A percentile compares a stretch with the other conserved stretches of the same genome.
These are phyloP conservation scores for Albifimbria verrucaria DNA, from an alignment of 2,329 filamentous ascomycete species.

Conservation along the genomic window DNA sequence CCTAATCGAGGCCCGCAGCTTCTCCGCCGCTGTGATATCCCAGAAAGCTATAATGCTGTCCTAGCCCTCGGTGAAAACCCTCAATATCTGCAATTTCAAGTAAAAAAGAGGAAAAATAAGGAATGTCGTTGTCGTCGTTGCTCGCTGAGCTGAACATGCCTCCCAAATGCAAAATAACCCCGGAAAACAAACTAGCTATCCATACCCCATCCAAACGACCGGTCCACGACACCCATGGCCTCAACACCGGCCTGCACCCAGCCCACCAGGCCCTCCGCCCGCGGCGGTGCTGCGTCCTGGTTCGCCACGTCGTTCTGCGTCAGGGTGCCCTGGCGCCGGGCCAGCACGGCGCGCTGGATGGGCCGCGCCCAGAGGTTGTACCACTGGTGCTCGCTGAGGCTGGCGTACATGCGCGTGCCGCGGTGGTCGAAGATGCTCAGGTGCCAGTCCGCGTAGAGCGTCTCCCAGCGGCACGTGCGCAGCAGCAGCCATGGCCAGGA, in stretches of 20 bases:
- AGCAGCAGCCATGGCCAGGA: slow-evolving; percentile 69
- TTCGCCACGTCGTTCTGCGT: slow-evolving; percentile 55
- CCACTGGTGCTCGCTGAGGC: slow-evolving; percentile 56
- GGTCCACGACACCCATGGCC: slow-evolving; percentile 50
- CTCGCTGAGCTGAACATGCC: too few species aligned
- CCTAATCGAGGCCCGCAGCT: too few species aligned
- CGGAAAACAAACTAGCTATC: slow-evolving; percentile 12
- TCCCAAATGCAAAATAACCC: not conserved
- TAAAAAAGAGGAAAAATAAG: too few species aligned
- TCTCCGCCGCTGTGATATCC: too few species aligned
- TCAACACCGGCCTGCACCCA: slow-evolving; percentile 46
- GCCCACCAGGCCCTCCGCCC: slow-evolving; percentile 38
- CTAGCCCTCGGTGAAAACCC: too few species aligned
- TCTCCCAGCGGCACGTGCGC: slow-evolving; percentile 64
- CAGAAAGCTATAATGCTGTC: too few species aligned
- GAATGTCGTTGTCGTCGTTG: not conserved
- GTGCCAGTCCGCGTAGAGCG: slow-evolving; percentile 58
- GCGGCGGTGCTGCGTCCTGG: slow-evolving; percentile 24
- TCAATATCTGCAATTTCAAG: too few species aligned
- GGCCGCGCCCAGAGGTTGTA: slow-evolving; percentile 60
- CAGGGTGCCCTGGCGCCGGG: slow-evolving; percentile 52
- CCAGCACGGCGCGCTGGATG: slow-evolving; percentile 57
- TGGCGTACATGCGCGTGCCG: slow-evolving; percentile 44
- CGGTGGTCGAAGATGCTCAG: slow-evolving; percentile 23
- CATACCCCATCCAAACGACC: slow-evolving; percentile 51